A percentile compares a stretch with the other conserved stretches of the same genome.
Conservation (phyloP, 2,329 filamentous ascomycete genomes). For the Coniella lustricola region DNA sequence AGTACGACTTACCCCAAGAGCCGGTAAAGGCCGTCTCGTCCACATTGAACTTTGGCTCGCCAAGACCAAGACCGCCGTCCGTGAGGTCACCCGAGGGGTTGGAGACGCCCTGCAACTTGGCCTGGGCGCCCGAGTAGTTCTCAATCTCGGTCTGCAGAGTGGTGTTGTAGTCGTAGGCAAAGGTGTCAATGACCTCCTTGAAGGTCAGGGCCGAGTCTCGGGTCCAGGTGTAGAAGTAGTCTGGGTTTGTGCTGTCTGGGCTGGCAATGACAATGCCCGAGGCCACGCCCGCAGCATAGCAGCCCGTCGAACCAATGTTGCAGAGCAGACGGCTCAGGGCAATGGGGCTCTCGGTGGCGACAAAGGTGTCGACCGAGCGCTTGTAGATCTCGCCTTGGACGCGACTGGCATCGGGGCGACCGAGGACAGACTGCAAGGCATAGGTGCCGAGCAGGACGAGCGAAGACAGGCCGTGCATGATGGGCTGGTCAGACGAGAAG, state of each 20-base stretch:
- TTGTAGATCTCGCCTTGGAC: constrained; percentile 33
- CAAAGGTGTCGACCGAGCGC: constrained; percentile 45
- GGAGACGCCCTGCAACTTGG: constrained; percentile 55
- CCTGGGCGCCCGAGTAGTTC: constrained; percentile 62
- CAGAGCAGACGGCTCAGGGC: constrained; percentile 46
- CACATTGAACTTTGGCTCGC: constrained; percentile 67
- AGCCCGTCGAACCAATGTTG: constrained; percentile 52
- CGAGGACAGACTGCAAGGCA: constrained; percentile 45
- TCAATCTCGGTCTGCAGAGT: constrained; percentile 54
- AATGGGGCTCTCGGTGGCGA: constrained; percentile 44
- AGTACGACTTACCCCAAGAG: constrained; percentile 54
- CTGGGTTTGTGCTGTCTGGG: constrained; percentile 45
- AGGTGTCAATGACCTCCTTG: constrained; percentile 62
- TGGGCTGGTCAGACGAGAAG: constrained; percentile 7
- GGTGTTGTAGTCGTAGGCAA: constrained; percentile 50
- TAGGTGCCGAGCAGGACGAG: constrained; percentile 43
- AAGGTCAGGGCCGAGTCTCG: constrained; percentile 65
- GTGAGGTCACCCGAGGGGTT: constrained; percentile 60
- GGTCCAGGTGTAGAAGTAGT: constrained; percentile 74
- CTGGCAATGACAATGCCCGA: constrained; percentile 51
- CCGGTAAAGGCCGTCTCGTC: constrained; percentile 58
- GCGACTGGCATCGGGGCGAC: constrained; percentile 32
- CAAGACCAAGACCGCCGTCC: constrained; percentile 47
- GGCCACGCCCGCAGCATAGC: constrained; percentile 38
- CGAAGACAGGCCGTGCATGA: constrained; percentile 31